Base-by-base conservation (phyloP, 2,329 filamentous ascomycete genomes). In the Stromatinia cepivora region DNA sequence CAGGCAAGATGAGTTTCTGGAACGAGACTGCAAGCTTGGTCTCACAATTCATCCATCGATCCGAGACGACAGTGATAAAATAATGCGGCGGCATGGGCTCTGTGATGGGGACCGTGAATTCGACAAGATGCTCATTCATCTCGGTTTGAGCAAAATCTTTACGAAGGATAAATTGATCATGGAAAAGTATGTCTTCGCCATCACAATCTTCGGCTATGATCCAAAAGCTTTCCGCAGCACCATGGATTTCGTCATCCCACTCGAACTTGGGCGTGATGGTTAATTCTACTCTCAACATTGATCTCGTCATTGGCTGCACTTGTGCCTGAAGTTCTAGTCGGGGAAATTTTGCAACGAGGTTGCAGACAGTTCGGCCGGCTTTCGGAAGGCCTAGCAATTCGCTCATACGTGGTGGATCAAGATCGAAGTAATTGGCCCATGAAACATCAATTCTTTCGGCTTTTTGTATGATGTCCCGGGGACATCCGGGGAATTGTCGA, bases 51-150 rank as follows among this genome's bases (percentile, higher is more conserved):
- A 99, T 97, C 95, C 95, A 99, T 74, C 95, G 87, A 79, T 99
- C 95, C 4, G 94, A 98, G 28, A 97, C 82, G 52, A 99, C 87
- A 0, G 93, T 95, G 76, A 99, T 93, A 81, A 99, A 99, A 82
- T 99, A 99, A 80, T 99, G 97, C 0, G 96, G 95, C 20, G 95
- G 95, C 92, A 98, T 97, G 0, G 96, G 96, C 75, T 99, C 95
- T 0, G 93, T 94, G 74, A 99, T 97, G 0, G 95, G 92, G 4
- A 98, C 94, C 0, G 94, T 98, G 76, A 99, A 95, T 75, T 99
- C 95, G 39, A 99, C 91, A 15, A 97, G 81, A 80, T 99, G 95
- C 81, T 98, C 94, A 73, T 94, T 97, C 79, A 90, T 87, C 76
- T 98, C 94, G 1, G 90, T 86, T 70, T 88, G 83, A 6, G 93